Conservation (phyloP, 805 yeast genomes). For the Myxozyma vanderwaltii region DNA sequence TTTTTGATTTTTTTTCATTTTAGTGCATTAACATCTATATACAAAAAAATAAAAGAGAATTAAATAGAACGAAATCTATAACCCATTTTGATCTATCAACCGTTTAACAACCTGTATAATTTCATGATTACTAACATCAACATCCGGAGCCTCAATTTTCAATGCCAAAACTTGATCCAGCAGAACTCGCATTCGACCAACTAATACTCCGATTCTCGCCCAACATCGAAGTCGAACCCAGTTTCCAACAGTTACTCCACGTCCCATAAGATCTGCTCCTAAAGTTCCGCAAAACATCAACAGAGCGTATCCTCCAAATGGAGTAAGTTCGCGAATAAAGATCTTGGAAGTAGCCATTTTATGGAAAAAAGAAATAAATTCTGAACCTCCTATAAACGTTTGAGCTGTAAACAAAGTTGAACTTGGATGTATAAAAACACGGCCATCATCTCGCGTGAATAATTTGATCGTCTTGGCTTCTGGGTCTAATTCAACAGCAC, state of each 20-base stretch:
- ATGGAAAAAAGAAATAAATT: slow-evolving; percentile 66
- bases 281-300: slow-evolving; percentile 79
- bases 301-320: slow-evolving; percentile 69
- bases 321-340: slow-evolving; percentile 76
- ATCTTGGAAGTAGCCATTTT: slow-evolving; percentile 62
- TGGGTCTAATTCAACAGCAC: slow-evolving; percentile 83
- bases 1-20: no score
- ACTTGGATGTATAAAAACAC: slow-evolving; percentile 87
- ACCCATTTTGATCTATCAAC: slow-evolving; percentile 42
- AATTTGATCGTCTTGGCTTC: slow-evolving; percentile 72
- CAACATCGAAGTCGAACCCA: slow-evolving; percentile 92
- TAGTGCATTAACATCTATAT: not conserved
- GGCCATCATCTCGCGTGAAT: slow-evolving; percentile 57
- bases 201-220: slow-evolving; percentile 89
- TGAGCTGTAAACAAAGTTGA: slow-evolving; percentile 66
- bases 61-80: slow-evolving; percentile 9
- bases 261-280: slow-evolving; percentile 59
- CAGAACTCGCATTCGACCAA: slow-evolving; percentile 66
- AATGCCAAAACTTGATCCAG: slow-evolving; percentile 68
- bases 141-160: slow-evolving; percentile 56
- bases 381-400: slow-evolving; percentile 41
- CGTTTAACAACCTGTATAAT: slow-evolving; percentile 40
- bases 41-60: not conserved
- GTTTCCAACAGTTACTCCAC: slow-evolving; percentile 77
- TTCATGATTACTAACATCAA: slow-evolving; percentile 38